Percentiles rank a stretch among this genome's conserved stretches.
phyloP scores from a whole-genome alignment of 2,329 filamentous ascomycete genomes.

The Cryphonectria nitschkei region DNA sequence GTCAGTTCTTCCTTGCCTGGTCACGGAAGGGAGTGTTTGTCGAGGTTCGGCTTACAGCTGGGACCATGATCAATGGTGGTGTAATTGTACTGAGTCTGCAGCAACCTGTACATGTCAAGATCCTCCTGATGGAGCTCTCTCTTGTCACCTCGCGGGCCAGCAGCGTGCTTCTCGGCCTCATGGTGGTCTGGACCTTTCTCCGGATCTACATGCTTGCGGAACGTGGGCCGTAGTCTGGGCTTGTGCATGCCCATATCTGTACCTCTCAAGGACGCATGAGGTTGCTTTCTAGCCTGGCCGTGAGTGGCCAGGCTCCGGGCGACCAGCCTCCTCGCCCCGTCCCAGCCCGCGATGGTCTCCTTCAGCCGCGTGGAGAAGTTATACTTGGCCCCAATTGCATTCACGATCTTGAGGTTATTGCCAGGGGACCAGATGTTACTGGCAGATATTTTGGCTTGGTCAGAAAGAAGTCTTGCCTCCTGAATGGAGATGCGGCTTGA shows the following conservation, averaged over 20 bases:
- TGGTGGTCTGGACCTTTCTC: constrained; percentile 14
- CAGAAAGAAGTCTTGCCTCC: not conserved
- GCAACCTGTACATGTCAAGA: constrained; percentile 52
- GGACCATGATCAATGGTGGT: constrained; percentile 71
- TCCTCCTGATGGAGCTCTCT: constrained; percentile 31
- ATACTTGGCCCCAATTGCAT: constrained; percentile 62
- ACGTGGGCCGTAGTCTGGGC: constrained; percentile 9
- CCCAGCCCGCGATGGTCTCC: constrained; percentile 60
- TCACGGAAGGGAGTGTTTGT: constrained; percentile 29
- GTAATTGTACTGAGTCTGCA: constrained; percentile 76
- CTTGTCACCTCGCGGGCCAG: not conserved
- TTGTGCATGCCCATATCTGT: not conserved
- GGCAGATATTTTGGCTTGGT: not conserved
- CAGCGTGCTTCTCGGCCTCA: not conserved
- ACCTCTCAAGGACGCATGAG: not conserved
- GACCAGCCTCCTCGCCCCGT: constrained; percentile 29
- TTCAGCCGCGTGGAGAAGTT: constrained; percentile 69
- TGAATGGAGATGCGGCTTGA: constrained; percentile 3
- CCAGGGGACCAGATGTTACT: constrained; percentile 74
- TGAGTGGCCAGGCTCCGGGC: constrained; percentile 26
- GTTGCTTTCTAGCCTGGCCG: not conserved
- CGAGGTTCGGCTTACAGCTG: constrained; percentile 52
- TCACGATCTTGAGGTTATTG: constrained; percentile 58
- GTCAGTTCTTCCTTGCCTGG: constrained; percentile 7
- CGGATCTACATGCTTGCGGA: constrained; percentile 12